A percentile compares a stretch with the other conserved stretches of the same genome.
phyloP scores from a whole-genome alignment of 2,329 filamentous ascomycete genomes.

The Cercospora berteroae region DNA sequence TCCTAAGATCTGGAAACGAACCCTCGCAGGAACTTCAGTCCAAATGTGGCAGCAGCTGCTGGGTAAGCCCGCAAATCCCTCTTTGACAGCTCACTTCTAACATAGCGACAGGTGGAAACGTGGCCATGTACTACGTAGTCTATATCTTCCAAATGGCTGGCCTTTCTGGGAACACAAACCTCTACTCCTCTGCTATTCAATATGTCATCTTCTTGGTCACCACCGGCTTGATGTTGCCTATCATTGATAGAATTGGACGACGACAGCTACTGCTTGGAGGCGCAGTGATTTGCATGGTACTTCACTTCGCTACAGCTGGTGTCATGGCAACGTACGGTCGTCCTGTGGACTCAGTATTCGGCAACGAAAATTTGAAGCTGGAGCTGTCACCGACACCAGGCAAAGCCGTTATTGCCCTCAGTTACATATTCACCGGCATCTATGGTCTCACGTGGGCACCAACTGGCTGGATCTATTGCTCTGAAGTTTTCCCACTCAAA shows the following conservation, averaged over 20 bases:
- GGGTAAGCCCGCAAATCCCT: slow-evolving; percentile 17
- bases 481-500: slow-evolving; percentile 62
- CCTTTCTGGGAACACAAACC: slow-evolving; percentile 52
- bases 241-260: slow-evolving; percentile 42
- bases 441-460: slow-evolving; percentile 63
- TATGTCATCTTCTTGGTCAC: slow-evolving; percentile 46
- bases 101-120: slow-evolving; percentile 26
- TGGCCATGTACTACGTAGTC: slow-evolving; percentile 50
- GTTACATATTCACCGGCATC: slow-evolving; percentile 62
- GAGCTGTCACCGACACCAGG: slow-evolving; percentile 52
- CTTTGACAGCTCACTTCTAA: neutral
- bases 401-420: slow-evolving; percentile 63
- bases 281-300: slow-evolving; percentile 44
- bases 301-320: slow-evolving; percentile 50
- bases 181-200: slow-evolving; percentile 41
- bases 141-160: slow-evolving; percentile 61
- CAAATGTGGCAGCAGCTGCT: slow-evolving; percentile 57
- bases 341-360: slow-evolving; percentile 43
- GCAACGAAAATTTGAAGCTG: slow-evolving; percentile 53
- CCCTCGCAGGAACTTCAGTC: slow-evolving; percentile 54
- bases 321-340: slow-evolving; percentile 45
- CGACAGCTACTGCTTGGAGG: slow-evolving; percentile 44
- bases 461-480: slow-evolving; percentile 64
- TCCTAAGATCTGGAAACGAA: slow-evolving; percentile 57
- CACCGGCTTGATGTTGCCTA: slow-evolving; percentile 41